Evolutionary conservation across 2,329 filamentous ascomycete species (phyloP).

Genomic region (Ilyonectria robusta): DNA sequence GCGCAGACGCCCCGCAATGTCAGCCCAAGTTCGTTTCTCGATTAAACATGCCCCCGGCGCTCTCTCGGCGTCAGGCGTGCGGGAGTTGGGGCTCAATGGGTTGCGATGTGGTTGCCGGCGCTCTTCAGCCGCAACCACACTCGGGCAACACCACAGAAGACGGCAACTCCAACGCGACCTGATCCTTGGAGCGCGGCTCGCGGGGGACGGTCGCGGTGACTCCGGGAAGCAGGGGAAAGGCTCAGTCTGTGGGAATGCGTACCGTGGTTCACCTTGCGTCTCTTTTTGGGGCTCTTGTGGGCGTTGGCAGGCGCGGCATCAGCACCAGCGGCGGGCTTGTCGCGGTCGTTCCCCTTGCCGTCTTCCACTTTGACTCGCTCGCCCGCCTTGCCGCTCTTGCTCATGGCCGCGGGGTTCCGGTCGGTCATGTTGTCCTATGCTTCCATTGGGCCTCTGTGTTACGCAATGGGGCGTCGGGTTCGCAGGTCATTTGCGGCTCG

Average conservation of each 20-base stretch:
- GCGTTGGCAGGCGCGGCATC: constrained; percentile 43
- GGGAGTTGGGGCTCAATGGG: constrained; percentile 29
- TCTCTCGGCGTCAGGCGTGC: constrained; percentile 21
- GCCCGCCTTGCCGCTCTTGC: constrained; percentile 49
- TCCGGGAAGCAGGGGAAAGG: background rate
- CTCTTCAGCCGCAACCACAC: constrained; percentile 34
- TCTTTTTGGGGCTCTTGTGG: constrained; percentile 80
- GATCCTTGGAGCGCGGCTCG: constrained; percentile 21
- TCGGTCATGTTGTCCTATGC: constrained; percentile 52
- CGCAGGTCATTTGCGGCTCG: constrained; percentile 52
- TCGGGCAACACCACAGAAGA: constrained; percentile 27
- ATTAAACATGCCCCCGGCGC: constrained; percentile 32
- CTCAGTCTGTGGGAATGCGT: constrained; percentile 56
- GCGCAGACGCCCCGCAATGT: constrained; percentile 50
- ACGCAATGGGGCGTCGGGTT: constrained; percentile 50
- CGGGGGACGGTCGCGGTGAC: constrained; percentile 1
- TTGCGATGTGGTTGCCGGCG: constrained; percentile 26
- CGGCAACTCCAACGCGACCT: constrained; percentile 23
- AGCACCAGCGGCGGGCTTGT: constrained; percentile 39
- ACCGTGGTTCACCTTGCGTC: constrained; percentile 93
- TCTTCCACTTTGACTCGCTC: constrained; percentile 44
- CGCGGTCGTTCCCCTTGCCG: constrained; percentile 50
- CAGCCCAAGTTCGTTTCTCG: constrained; percentile 49
- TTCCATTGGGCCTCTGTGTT: constrained; percentile 53
- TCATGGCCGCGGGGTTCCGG: constrained; percentile 52